These are phyloP conservation scores for Drechslerella coelobrocha DNA, from an alignment of 2,329 filamentous ascomycete genomes.

Conservation along the genomic window DNA sequence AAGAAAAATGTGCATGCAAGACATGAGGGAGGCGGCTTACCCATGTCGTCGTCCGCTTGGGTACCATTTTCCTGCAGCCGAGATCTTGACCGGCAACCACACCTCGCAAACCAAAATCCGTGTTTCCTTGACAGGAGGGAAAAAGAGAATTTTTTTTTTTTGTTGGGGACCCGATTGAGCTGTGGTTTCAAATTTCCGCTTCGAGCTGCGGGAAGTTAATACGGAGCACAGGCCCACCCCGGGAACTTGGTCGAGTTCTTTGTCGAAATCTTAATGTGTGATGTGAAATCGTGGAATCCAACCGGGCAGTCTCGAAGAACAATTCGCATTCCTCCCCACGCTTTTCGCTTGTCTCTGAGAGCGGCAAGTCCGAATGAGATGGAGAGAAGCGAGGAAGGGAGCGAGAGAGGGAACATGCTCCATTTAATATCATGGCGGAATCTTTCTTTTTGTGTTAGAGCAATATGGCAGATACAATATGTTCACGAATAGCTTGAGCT, in stretches of 20 bases:
- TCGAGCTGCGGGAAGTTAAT: slow-evolving; percentile 13
- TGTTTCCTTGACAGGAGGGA: no score
- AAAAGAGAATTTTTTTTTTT: slow-evolving; percentile 7
- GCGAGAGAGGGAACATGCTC: not conserved
- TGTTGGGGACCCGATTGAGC: slow-evolving; percentile 20
- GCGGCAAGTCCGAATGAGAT: not conserved
- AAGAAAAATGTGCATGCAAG: not conserved
- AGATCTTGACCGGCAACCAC: slow-evolving; percentile 8
- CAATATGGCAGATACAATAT: not conserved
- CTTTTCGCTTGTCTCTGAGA: not conserved
- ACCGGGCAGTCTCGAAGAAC: slow-evolving; percentile 8
- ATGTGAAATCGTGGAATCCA: slow-evolving; percentile 1
- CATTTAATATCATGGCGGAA: not conserved
- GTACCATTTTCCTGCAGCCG: slow-evolving; percentile 27
- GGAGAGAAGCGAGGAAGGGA: not conserved
- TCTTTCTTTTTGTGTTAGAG: not conserved
- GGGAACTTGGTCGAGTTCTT: not conserved
- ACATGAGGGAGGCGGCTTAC: slow-evolving; percentile 18
- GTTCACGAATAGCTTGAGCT: not conserved
- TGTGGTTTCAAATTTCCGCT: not conserved
- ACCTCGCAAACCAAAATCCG: no score
- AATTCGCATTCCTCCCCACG: not conserved
- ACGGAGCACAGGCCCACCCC: not conserved
- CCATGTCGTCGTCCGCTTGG: slow-evolving; percentile 37
- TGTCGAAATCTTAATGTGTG: not conserved